Percentiles rank a stretch among this genome's conserved stretches.
Evolutionary conservation across 768 basidiomycete genomes (phyloP).

Genomic region (Kondoa subrosea): DNA sequence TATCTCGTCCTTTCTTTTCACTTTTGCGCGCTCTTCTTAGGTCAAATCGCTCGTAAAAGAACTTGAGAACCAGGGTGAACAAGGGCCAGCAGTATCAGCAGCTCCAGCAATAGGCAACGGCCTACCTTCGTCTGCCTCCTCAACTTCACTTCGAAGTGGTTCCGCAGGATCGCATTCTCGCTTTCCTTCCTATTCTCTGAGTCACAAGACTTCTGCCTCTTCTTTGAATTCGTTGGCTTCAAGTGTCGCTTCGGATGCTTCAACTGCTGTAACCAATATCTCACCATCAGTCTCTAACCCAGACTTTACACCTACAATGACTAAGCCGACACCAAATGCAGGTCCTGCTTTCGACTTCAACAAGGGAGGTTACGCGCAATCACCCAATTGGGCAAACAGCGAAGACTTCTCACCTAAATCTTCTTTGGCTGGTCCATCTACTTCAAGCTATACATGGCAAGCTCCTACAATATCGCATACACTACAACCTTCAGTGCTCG

Average conservation of each 20-base stretch:
- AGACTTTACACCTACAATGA: too few species aligned
- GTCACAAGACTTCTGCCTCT: neutral
- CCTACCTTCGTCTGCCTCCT: neutral
- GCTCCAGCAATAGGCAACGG: neutral
- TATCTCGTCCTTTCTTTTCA: neutral
- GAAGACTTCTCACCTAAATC: neutral
- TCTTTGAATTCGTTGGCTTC: neutral
- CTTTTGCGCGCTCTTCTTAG: neutral
- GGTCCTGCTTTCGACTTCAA: neutral
- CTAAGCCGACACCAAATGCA: neutral
- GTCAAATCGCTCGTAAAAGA: neutral
- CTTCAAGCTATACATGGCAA: neutral
- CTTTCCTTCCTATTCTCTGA: neutral
- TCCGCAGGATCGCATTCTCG: neutral
- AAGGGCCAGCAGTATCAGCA: too few species aligned
- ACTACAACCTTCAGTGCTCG: neutral
- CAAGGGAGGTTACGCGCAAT: neutral
- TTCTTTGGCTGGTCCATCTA: neutral
- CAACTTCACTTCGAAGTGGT: neutral
- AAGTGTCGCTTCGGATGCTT: neutral
- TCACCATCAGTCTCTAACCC: neutral
- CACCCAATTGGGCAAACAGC: neutral
- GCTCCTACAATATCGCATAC: too few species aligned
- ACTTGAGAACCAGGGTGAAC: neutral
- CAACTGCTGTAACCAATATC: neutral